phyloP scores from a whole-genome alignment of 495 filamentous ascomycete species.

The Thozetella sp. region DNA sequence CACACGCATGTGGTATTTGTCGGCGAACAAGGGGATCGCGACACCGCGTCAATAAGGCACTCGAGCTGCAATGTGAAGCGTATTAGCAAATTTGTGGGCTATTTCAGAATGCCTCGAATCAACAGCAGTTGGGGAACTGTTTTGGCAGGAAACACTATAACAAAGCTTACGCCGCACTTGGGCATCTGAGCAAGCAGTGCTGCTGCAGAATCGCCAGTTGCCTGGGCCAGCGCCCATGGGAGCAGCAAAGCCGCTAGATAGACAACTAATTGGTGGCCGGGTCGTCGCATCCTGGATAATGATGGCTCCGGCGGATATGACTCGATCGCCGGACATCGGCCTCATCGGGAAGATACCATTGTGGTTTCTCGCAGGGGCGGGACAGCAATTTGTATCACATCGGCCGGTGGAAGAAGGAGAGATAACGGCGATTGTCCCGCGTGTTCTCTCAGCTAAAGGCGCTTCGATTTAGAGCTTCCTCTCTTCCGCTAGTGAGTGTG shows the following conservation, averaged over 20 bases:
- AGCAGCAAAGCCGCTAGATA: background rate
- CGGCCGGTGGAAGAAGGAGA: too few species aligned
- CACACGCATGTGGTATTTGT: background rate
- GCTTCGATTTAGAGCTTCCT: too few species aligned
- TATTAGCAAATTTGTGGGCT: background rate
- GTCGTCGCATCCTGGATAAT: background rate
- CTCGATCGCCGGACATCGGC: too few species aligned
- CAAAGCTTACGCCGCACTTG: background rate
- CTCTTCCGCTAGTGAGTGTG: too few species aligned
- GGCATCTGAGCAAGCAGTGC: background rate
- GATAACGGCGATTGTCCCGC: too few species aligned
- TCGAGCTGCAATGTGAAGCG: background rate
- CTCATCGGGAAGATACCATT: too few species aligned
- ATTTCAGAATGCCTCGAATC: background rate
- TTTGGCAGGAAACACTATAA: too few species aligned
- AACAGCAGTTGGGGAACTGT: background rate
- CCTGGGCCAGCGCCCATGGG: background rate
- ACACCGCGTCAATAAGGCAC: background rate
- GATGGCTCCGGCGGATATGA: background rate
- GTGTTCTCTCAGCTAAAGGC: too few species aligned
- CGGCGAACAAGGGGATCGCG: background rate
- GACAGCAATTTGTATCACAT: too few species aligned
- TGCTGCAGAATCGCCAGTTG: background rate
- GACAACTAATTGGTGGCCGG: background rate
- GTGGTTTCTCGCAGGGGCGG: too few species aligned